Evolutionary conservation across 805 yeast species (phyloP).

Genomic region (Dipodascus geniculatus): DNA sequence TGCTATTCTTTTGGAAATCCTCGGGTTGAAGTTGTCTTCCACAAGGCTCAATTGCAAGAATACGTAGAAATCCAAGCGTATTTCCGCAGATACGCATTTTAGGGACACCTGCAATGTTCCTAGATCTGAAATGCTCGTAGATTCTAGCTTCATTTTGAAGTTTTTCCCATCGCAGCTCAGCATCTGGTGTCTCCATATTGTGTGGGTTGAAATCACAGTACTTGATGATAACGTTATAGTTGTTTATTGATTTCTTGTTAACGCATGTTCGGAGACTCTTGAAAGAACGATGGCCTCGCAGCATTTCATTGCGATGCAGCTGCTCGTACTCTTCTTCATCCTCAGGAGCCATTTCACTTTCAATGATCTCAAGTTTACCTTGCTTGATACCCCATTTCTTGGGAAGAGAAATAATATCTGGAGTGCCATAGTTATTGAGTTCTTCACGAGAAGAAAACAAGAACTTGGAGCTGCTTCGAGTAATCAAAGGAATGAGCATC

Average conservation of each 20-base stretch:
- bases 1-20: slow-evolving; percentile 9
- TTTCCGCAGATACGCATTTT: slow-evolving; percentile 13
- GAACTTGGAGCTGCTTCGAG: background rate
- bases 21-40: slow-evolving; percentile 11
- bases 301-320: background rate
- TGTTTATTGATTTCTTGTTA: slow-evolving; percentile 1
- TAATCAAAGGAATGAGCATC: background rate
- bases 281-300: slow-evolving; percentile 2
- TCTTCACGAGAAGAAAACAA: background rate
- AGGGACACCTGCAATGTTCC: slow-evolving; percentile 10
- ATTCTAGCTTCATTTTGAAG: slow-evolving; percentile 15
- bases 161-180: background rate
- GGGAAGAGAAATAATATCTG: background rate
- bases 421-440: background rate
- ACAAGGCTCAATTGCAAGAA: slow-evolving; percentile 15
- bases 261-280: background rate
- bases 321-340: slow-evolving; percentile 8
- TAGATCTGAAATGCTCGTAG: slow-evolving; percentile 13
- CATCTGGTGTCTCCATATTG: background rate
- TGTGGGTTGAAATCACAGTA: slow-evolving; percentile 7
- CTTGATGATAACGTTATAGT: slow-evolving; percentile 7
- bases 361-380: background rate
- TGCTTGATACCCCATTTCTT: background rate
- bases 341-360: slow-evolving; percentile 10
- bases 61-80: slow-evolving; percentile 12